phyloP scores from a whole-genome alignment of 2,329 filamentous ascomycete genomes.

The Colletotrichum eleusines region DNA sequence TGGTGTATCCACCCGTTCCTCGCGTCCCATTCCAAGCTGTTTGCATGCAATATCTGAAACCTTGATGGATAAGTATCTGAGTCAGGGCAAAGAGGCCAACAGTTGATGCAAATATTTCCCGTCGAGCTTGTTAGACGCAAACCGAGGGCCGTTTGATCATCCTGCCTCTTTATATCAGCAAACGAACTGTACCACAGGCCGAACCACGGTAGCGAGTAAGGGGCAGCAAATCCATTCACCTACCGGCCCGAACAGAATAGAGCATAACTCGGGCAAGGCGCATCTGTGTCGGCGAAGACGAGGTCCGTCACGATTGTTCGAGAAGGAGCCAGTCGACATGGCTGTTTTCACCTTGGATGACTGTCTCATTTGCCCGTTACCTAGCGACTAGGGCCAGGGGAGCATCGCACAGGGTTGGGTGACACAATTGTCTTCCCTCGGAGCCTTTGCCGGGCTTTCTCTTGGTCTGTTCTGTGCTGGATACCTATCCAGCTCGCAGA shows the following conservation, averaged over 20 bases:
- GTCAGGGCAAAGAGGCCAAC: conserved; percentile 29
- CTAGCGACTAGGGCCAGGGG: conserved; percentile 6
- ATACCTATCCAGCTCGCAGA: not conserved
- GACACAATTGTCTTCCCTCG: conserved; percentile 22
- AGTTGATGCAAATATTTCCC: conserved; percentile 30
- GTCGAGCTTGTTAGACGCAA: conserved; percentile 29
- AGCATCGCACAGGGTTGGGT: conserved; percentile 8
- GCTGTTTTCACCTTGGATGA: not conserved
- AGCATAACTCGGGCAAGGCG: not conserved
- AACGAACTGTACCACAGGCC: conserved; percentile 16
- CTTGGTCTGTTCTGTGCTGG: not conserved
- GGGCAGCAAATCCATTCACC: conserved; percentile 1
- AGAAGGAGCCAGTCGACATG: conserved; percentile 14
- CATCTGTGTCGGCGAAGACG: conserved; percentile 2
- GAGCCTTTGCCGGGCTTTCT: conserved; percentile 6
- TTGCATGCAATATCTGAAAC: conserved; percentile 31
- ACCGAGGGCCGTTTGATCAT: not conserved
- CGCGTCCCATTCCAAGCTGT: conserved; percentile 19
- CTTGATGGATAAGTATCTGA: conserved; percentile 40
- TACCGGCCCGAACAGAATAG: not conserved
- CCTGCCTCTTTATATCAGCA: conserved; percentile 4
- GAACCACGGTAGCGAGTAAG: not conserved
- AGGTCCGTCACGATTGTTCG: conserved; percentile 16
- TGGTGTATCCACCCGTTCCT: conserved; percentile 32
- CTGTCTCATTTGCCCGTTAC: not conserved